A percentile compares a stretch with the other conserved stretches of the same genome.
Evolutionary conservation across 768 basidiomycete genomes (phyloP).

Genomic region (Albatrellus ellisii): DNA sequence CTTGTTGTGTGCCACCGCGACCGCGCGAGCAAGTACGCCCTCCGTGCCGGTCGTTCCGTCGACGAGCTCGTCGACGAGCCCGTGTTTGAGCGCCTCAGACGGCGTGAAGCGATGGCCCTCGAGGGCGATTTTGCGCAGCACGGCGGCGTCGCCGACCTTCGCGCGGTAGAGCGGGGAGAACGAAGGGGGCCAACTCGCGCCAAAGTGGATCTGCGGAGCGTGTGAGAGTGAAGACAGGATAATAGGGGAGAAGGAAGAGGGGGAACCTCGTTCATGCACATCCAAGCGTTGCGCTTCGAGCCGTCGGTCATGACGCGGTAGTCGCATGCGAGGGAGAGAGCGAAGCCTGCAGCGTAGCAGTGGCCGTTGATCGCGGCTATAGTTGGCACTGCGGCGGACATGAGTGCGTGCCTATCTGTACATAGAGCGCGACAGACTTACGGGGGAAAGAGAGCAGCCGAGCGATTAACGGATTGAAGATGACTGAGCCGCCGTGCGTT

Average conservation of each 20-base stretch:
- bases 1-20: slow-evolving; percentile 43
- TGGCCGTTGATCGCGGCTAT: slow-evolving; percentile 77
- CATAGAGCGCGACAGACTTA: slow-evolving; percentile 21
- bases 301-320: slow-evolving; percentile 85
- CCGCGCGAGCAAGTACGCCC: slow-evolving; percentile 47
- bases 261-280: slow-evolving; percentile 80
- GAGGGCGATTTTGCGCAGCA: slow-evolving; percentile 61
- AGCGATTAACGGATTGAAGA: slow-evolving; percentile 55
- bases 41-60: slow-evolving; percentile 45
- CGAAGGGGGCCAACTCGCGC: slow-evolving; percentile 66
- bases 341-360: slow-evolving; percentile 75
- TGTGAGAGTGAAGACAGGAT: slow-evolving; percentile 5
- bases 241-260: slow-evolving; percentile 16
- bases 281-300: slow-evolving; percentile 62
- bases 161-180: slow-evolving; percentile 49
- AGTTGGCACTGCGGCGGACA: slow-evolving; percentile 42
- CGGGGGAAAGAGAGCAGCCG: slow-evolving; percentile 69
- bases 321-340: slow-evolving; percentile 73
- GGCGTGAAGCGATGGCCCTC: slow-evolving; percentile 76
- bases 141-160: slow-evolving; percentile 45
- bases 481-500: neutral
- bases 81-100: slow-evolving; percentile 47
- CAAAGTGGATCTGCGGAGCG: slow-evolving; percentile 54
- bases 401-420: neutral
- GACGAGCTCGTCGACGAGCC: slow-evolving; percentile 61